phyloP scores from a whole-genome alignment of 1,284 basidiomycete genomes.

The Mycosarcoma mackinlayi region DNA sequence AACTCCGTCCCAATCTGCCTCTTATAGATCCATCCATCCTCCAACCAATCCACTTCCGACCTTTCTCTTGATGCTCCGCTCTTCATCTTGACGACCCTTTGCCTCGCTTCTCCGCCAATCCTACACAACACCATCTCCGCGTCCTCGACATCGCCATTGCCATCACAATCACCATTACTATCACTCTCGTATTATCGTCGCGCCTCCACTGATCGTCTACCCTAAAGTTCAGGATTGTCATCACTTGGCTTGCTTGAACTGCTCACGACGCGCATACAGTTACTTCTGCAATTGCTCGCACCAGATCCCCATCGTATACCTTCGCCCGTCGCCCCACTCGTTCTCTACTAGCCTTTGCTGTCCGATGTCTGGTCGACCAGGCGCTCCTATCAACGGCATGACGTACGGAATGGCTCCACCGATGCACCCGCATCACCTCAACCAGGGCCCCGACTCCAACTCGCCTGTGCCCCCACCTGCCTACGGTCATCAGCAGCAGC shows the following conservation, averaged over 20 bases:
- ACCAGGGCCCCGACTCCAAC: constrained; percentile 28
- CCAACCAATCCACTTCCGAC: constrained; percentile 15
- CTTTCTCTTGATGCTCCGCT: constrained; percentile 33
- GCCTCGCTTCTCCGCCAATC: constrained; percentile 3
- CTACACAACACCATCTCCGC: constrained; percentile 7
- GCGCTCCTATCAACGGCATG: constrained; percentile 25
- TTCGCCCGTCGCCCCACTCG: neutral
- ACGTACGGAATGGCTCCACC: constrained; percentile 50
- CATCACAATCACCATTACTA: too few species aligned
- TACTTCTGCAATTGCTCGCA: too few species aligned
- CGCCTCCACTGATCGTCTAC: too few species aligned
- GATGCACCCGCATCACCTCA: constrained; percentile 43
- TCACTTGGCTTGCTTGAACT: too few species aligned
- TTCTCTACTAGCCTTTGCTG: neutral
- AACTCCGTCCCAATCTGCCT: constrained; percentile 25
- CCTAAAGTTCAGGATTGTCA: too few species aligned
- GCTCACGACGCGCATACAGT: too few species aligned
- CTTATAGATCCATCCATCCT: constrained; percentile 26
- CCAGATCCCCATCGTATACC: too few species aligned
- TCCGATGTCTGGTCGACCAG: constrained; percentile 28
- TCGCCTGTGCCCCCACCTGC: constrained; percentile 25
- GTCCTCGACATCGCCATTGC: neutral
- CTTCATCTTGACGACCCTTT: constrained; percentile 17
- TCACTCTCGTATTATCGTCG: neutral
- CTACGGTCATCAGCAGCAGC: constrained; percentile 33